phyloP scores from a whole-genome alignment of 2,329 filamentous ascomycete genomes.

The Ceratocystis alfenasii region DNA sequence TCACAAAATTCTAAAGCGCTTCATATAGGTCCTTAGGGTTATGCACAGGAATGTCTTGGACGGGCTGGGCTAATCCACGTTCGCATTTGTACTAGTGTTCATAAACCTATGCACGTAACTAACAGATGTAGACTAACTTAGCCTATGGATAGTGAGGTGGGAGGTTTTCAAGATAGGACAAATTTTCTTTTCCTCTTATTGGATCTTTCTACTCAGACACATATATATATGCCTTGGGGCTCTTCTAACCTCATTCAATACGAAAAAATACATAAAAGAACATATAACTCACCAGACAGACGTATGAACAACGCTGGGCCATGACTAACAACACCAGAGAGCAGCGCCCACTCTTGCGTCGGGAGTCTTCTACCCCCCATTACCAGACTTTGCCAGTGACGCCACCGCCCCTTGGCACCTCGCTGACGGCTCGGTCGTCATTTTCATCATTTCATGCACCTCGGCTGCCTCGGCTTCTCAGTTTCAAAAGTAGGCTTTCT shows the following conservation, averaged over 20 bases:
- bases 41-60: background rate
- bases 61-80: background rate
- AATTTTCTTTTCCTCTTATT: background rate
- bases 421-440: conserved; percentile 8
- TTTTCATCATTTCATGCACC: conserved; percentile 14
- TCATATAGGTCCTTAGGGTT: background rate
- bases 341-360: conserved; percentile 18
- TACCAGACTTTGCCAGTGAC: conserved; percentile 21
- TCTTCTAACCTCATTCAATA: too few species aligned
- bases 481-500: background rate
- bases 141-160: background rate
- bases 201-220: too few species aligned
- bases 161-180: background rate
- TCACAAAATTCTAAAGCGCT: too few species aligned
- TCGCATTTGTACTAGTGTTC: conserved; percentile 9
- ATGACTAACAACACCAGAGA: background rate
- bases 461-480: conserved; percentile 9
- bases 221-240: too few species aligned
- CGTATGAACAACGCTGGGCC: background rate
- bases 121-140: background rate
- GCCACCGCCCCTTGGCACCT: conserved; percentile 14
- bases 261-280: too few species aligned
- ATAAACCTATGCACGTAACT: background rate
- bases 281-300: background rate
- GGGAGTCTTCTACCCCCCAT: conserved; percentile 10